A percentile compares a stretch with the other conserved stretches of the same genome.
These are phyloP conservation scores for Vigna hirtella DNA, from an alignment of 306 rosid genomes.

Conservation along the genomic window DNA sequence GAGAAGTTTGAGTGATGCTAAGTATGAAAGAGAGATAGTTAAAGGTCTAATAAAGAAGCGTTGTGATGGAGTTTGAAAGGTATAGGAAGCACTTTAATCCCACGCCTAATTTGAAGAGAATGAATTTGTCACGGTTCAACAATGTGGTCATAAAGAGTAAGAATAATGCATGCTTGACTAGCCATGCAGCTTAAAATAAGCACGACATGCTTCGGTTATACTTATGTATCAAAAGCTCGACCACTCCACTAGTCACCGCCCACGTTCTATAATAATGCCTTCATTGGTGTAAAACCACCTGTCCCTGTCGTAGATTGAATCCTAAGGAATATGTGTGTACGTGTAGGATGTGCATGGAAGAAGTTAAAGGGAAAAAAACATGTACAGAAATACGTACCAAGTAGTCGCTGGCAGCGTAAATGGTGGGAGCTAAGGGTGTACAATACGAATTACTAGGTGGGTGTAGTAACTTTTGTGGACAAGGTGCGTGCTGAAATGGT, in stretches of 20 bases:
- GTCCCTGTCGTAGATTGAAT: slow-evolving; percentile 23
- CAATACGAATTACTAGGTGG: slow-evolving; percentile 43
- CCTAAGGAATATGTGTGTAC: neutral
- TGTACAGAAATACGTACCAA: neutral
- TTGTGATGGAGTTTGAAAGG: too few relatives aligned
- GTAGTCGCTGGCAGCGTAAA: slow-evolving; percentile 10
- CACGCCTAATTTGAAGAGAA: slow-evolving; percentile 45
- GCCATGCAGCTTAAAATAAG: slow-evolving; percentile 44
- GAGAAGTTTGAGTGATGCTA: neutral
- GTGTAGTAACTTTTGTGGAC: slow-evolving; percentile 57
- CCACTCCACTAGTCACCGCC: slow-evolving; percentile 27
- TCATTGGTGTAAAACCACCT: slow-evolving; percentile 46
- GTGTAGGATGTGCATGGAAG: slow-evolving; percentile 19
- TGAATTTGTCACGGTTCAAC: slow-evolving; percentile 18
- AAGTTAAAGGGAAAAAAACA: neutral
- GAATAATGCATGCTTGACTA: slow-evolving; percentile 12
- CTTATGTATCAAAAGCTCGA: slow-evolving; percentile 3
- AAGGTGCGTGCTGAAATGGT: slow-evolving; percentile 55
- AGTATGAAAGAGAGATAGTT: neutral
- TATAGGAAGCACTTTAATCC: neutral
- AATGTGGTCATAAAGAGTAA: slow-evolving; percentile 9
- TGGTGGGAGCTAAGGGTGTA: slow-evolving; percentile 17
- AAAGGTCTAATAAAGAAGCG: slow-evolving; percentile 41
- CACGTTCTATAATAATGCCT: slow-evolving; percentile 46
- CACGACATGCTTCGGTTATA: slow-evolving; percentile 22